A percentile compares a stretch with the other conserved stretches of the same genome.
These are phyloP conservation scores for Aureobasidium pullulans DNA, from an alignment of 2,329 filamentous ascomycete species.

Conservation along the genomic window DNA sequence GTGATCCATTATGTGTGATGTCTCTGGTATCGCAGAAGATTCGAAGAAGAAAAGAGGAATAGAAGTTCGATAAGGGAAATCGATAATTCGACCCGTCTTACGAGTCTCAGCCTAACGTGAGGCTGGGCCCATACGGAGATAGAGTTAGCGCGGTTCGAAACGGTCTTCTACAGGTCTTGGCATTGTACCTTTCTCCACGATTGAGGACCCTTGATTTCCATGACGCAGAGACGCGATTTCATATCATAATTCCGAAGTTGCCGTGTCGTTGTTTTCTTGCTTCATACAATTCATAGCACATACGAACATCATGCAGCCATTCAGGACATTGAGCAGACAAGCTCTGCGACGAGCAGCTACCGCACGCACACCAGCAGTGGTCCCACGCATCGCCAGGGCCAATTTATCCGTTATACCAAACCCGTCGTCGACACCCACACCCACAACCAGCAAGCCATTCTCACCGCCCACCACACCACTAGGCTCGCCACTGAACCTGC, in stretches of 20 bases:
- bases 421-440: background rate
- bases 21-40: background rate
- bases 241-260: background rate
- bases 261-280: background rate
- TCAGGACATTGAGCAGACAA: conserved; percentile 2
- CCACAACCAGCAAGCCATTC: background rate
- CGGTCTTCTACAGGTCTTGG: background rate
- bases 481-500: conserved; percentile 34
- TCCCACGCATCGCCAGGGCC: background rate
- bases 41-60: background rate
- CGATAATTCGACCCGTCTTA: background rate
- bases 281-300: background rate
- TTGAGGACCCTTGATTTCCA: background rate
- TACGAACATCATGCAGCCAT: background rate
- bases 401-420: background rate
- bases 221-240: background rate
- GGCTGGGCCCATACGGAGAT: background rate
- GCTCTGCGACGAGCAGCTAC: background rate
- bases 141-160: background rate
- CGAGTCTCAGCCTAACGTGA: background rate
- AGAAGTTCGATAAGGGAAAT: background rate
- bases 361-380: background rate
- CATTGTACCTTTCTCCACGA: background rate
- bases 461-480: conserved; percentile 13
- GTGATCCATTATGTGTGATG: conserved; percentile 1